These are phyloP conservation scores for Plasmodium blacklocki DNA, from an alignment of 169 alveolate species.

Conservation along the genomic window DNA sequence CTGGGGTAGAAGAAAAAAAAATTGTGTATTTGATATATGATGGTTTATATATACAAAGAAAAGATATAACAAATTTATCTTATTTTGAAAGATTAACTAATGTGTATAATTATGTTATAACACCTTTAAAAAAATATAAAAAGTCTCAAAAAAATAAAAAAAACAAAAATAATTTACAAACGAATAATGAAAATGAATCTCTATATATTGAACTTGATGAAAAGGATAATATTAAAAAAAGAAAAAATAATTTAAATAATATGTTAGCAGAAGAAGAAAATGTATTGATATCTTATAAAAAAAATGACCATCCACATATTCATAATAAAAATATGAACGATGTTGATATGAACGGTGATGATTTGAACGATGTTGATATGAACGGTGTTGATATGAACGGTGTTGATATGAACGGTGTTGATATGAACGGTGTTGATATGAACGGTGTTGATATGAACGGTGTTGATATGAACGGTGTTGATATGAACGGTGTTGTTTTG, in stretches of 20 bases:
- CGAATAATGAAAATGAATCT: not conserved
- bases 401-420: not conserved
- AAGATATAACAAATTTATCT: slow-evolving; percentile 83
- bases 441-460: not conserved
- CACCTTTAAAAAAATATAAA: slow-evolving; percentile 76
- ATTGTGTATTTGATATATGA: slow-evolving; percentile 88
- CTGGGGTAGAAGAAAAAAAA: slow-evolving; percentile 52
- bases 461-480: not conserved
- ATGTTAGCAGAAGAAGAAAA: not conserved
- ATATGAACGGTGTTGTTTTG: not conserved
- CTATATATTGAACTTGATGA: no score
- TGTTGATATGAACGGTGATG: not conserved
- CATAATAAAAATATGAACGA: not conserved
- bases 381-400: no score
- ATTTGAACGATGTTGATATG: not conserved
- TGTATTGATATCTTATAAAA: not conserved
- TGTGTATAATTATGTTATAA: slow-evolving; percentile 83
- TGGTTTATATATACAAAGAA: slow-evolving; percentile 89
- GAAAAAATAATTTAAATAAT: not conserved
- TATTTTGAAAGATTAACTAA: slow-evolving; percentile 88
- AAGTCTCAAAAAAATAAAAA: not conserved
- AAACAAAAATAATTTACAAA: not conserved
- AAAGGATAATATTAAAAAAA: not conserved
- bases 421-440: not conserved
- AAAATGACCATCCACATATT: not conserved